phyloP scores from a whole-genome alignment of 768 basidiomycete genomes.

The Piloderma croceum region DNA sequence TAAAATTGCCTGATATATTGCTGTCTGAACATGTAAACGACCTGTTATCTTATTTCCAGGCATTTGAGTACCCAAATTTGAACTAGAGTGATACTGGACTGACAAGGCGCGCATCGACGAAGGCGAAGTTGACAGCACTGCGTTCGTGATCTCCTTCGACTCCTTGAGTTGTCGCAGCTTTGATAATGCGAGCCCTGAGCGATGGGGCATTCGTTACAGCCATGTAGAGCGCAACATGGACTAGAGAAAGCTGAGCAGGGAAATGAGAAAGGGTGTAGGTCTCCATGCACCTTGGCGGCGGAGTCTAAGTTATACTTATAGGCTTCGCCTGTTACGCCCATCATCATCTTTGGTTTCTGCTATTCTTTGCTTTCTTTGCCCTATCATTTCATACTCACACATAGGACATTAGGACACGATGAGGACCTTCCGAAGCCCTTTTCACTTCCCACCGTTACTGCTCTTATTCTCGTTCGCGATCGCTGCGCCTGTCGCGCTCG shows the following conservation, averaged over 20 bases:
- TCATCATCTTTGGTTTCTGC: too few relatives aligned
- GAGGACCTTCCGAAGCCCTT: neutral
- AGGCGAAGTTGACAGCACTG: constrained; percentile 82
- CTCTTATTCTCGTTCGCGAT: constrained; percentile 26
- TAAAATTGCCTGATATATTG: constrained; percentile 76
- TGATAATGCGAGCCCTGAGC: constrained; percentile 62
- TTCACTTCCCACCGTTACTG: constrained; percentile 24
- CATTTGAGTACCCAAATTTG: constrained; percentile 6
- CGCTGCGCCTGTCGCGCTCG: constrained; percentile 28
- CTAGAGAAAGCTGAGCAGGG: constrained; percentile 30
- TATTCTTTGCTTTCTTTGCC: too few relatives aligned
- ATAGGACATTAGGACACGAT: neutral
- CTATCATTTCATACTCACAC: too few relatives aligned
- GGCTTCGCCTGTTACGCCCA: too few relatives aligned
- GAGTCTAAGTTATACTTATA: too few relatives aligned
- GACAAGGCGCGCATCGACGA: constrained; percentile 82
- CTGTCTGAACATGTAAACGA: constrained; percentile 73
- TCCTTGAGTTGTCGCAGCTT: constrained; percentile 57
- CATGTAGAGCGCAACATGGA: constrained; percentile 62
- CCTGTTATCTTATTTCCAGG: constrained; percentile 66
- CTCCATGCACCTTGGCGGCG: too few relatives aligned
- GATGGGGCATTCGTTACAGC: constrained; percentile 57
- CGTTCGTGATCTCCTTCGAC: constrained; percentile 61
- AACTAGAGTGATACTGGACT: constrained; percentile 21
- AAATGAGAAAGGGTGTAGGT: constrained; percentile 52